Conservation (phyloP, 2,329 filamentous ascomycete genomes). For the Atkinsonella hypoxylon region DNA sequence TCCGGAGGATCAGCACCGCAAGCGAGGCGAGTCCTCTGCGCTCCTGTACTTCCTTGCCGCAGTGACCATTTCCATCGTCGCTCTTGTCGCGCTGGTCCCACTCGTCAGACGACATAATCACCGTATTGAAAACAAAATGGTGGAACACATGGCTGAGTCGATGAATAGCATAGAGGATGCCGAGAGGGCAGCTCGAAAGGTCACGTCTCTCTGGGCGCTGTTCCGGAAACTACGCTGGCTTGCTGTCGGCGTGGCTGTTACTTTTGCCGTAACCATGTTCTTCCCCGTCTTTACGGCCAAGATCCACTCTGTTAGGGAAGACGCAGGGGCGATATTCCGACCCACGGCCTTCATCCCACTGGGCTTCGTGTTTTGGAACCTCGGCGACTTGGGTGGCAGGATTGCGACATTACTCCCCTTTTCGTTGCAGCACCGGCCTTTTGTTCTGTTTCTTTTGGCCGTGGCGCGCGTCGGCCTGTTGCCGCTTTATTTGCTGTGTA, state of each 20-base stretch:
- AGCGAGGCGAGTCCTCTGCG: slow-evolving; percentile 43
- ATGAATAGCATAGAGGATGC: slow-evolving; percentile 39
- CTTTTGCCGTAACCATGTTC: slow-evolving; percentile 81
- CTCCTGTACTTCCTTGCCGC: slow-evolving; percentile 89
- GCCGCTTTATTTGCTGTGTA: slow-evolving; percentile 83
- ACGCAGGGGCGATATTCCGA: slow-evolving; percentile 46
- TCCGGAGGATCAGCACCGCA: slow-evolving; percentile 12
- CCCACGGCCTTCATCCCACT: slow-evolving; percentile 77
- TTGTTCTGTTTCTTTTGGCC: slow-evolving; percentile 54
- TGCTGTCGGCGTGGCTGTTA: slow-evolving; percentile 63
- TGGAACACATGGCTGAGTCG: slow-evolving; percentile 36
- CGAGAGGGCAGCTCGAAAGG: slow-evolving; percentile 38
- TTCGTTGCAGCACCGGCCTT: slow-evolving; percentile 50
- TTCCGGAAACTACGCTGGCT: slow-evolving; percentile 71
- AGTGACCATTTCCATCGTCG: slow-evolving; percentile 57
- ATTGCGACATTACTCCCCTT: slow-evolving; percentile 48
- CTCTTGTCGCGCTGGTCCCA: slow-evolving; percentile 63
- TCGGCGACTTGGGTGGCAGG: slow-evolving; percentile 72
- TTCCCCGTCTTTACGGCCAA: slow-evolving; percentile 84
- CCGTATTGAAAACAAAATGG: slow-evolving; percentile 37
- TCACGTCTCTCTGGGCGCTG: slow-evolving; percentile 47
- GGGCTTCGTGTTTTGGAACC: slow-evolving; percentile 86
- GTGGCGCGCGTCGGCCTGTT: slow-evolving; percentile 58
- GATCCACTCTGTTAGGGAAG: slow-evolving; percentile 34
- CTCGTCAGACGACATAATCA: slow-evolving; percentile 51